These are phyloP conservation scores for Berkeleyomyces rouxiae DNA, from an alignment of 2,329 filamentous ascomycete species.

Conservation along the genomic window DNA sequence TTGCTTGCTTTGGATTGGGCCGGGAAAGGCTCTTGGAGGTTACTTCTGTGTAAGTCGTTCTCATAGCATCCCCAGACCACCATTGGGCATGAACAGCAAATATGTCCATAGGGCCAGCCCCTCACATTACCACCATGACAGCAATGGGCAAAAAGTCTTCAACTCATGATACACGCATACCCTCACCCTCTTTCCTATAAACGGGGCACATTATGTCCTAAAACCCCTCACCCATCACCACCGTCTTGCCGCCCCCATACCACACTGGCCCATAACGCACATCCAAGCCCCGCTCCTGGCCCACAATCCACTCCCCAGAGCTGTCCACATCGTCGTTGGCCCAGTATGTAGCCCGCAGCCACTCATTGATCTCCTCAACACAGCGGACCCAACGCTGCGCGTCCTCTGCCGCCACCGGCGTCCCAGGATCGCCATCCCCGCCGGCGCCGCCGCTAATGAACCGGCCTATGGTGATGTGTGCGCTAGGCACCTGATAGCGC, in stretches of 20 bases:
- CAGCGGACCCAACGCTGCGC: constrained; percentile 53
- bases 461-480: constrained; percentile 73
- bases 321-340: constrained; percentile 52
- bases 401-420: constrained; percentile 25
- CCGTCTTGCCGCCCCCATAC: constrained; percentile 69
- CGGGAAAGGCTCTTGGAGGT: not conserved
- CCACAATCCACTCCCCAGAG: constrained; percentile 61
- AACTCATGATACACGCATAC: not conserved
- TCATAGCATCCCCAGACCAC: too few relatives aligned
- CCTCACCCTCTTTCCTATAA: not conserved
- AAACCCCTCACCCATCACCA: constrained; percentile 47
- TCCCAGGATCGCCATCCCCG: not conserved
- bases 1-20: not conserved
- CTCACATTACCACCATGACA: not conserved
- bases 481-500: constrained; percentile 75
- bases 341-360: constrained; percentile 30
- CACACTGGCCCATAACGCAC: constrained; percentile 60
- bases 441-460: constrained; percentile 37
- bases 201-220: constrained; percentile 19
- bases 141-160: constrained; percentile 2
- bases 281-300: constrained; percentile 67
- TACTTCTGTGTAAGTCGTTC: not conserved
- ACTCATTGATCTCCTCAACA: constrained; percentile 62
- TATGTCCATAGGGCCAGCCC: not conserved
- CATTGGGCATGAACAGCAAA: not conserved